phyloP scores from a whole-genome alignment of 108 stramenopile species.

The Mediolabrus comicus region DNA sequence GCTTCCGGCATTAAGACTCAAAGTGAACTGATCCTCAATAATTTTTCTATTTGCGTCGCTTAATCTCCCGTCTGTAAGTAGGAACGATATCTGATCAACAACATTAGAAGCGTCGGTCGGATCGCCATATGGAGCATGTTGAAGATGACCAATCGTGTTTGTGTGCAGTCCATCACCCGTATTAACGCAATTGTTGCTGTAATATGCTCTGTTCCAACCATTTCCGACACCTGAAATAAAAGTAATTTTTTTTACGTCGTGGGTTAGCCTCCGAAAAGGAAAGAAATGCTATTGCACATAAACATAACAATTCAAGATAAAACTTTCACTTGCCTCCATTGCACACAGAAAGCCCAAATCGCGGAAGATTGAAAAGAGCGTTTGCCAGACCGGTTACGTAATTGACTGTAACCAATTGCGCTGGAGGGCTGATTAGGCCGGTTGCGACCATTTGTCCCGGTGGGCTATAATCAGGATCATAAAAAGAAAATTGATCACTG shows the following conservation, averaged over 20 bases:
- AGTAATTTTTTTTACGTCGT: too few species aligned
- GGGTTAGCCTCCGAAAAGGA: too few species aligned
- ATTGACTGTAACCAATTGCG: too few species aligned
- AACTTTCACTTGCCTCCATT: slow-evolving; percentile 23
- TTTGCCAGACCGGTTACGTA: too few species aligned
- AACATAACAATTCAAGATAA: too few species aligned
- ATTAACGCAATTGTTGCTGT: not conserved
- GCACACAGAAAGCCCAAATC: slow-evolving; percentile 20
- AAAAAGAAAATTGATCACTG: too few species aligned
- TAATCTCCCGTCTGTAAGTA: slow-evolving; percentile 55
- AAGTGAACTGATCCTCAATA: not conserved
- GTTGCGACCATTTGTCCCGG: too few species aligned
- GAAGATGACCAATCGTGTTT: slow-evolving; percentile 3
- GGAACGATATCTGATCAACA: slow-evolving; percentile 48
- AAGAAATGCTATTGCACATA: too few species aligned
- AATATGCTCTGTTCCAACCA: not conserved
- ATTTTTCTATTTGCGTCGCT: slow-evolving; percentile 2
- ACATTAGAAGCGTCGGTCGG: not conserved
- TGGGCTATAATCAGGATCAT: too few species aligned
- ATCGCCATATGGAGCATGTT: not conserved
- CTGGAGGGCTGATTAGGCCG: too few species aligned
- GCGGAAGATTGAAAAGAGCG: slow-evolving; percentile 9
- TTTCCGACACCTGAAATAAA: not conserved
- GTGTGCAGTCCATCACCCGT: not conserved
- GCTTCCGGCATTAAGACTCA: not conserved